Percentiles rank a stretch among this genome's conserved stretches.
Conservation (phyloP, 2,329 filamentous ascomycete species). For the Fusarium oligoseptatum region DNA sequence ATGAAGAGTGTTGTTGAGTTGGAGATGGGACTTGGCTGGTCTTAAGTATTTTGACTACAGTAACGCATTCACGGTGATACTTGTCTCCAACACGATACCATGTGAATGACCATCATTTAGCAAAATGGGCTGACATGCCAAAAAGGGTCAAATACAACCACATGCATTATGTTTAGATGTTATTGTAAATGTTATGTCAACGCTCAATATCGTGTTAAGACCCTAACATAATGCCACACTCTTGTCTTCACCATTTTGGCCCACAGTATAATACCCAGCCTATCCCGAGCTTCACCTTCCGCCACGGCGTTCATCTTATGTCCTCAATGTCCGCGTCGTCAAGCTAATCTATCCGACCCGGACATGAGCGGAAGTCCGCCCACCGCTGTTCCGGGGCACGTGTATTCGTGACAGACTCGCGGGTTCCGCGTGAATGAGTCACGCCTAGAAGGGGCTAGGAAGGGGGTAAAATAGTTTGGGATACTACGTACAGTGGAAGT, state of each 20-base stretch:
- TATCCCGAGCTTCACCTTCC: background rate
- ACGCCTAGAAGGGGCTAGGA: background rate
- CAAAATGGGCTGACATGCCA: background rate
- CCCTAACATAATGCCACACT: background rate
- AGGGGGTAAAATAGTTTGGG: background rate
- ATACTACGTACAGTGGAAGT: background rate
- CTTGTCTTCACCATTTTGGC: background rate
- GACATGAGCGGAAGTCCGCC: background rate
- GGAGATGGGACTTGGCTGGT: background rate
- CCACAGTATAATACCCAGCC: background rate
- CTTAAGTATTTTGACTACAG: constrained; percentile 20
- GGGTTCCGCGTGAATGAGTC: background rate
- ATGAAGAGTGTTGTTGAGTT: background rate
- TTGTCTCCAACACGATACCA: background rate
- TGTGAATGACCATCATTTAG: background rate
- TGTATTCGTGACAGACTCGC: background rate
- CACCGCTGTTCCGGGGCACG: background rate
- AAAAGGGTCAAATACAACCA: background rate
- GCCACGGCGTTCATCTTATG: background rate
- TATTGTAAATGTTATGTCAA: background rate
- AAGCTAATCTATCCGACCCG: background rate
- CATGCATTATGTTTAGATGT: background rate
- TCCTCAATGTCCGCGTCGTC: background rate
- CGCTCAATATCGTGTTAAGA: background rate
- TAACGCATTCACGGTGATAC: background rate